Evolutionary conservation across 2,329 filamentous ascomycete species (phyloP), one percentile per base, ranked within the genome.

Genomic region (Diaporthe sp.): DNA sequence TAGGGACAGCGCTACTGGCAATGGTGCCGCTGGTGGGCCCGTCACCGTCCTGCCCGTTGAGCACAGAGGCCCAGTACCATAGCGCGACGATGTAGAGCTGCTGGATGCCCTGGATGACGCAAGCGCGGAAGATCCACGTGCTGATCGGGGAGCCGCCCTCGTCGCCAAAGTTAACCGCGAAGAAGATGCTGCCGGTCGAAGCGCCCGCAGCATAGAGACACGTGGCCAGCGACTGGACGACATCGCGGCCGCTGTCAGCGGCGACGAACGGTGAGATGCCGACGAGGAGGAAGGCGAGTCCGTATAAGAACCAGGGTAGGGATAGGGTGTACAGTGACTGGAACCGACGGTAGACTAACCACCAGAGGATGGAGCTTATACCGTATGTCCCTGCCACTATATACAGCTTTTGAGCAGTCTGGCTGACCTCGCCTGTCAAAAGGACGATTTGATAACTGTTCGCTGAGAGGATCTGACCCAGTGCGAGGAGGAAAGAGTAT

Each of bases 391-490:
- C 86, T 1, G 90, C 90, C 37, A 92, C 88, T 61, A 86, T 85
- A 81, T 93, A 93, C 0, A 93, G 83, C 77, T 91, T 90, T 30
- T 83, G 81, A 4, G 90, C 88, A 3, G 87, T 87, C 79, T 92
- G 86, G 72, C 89, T 90, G 30, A 91, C 85, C 77, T 91, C 88
- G 32, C 91, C 91, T 0, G 90, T 91, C 37, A 93, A 85, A n/a
- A 93, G 85, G 0, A 91, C 92, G 78, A 93, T 90, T 79, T 93
- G 92, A 81, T 92, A 92, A 0, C 90, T 92, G 81, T 92, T 92
- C 71, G 90, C 89, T 2, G 91, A 89, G 65, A 92, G 88, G 74
- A 92, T 89, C 78, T 92, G 91, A 22, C 89, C 89, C 37, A 92
- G 84, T 12, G 89, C 90, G 25, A 92, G 86, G 71, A 92, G 84